phyloP scores from a whole-genome alignment of 208 protist genomes.

The Trypanosomatidae sp. region DNA sequence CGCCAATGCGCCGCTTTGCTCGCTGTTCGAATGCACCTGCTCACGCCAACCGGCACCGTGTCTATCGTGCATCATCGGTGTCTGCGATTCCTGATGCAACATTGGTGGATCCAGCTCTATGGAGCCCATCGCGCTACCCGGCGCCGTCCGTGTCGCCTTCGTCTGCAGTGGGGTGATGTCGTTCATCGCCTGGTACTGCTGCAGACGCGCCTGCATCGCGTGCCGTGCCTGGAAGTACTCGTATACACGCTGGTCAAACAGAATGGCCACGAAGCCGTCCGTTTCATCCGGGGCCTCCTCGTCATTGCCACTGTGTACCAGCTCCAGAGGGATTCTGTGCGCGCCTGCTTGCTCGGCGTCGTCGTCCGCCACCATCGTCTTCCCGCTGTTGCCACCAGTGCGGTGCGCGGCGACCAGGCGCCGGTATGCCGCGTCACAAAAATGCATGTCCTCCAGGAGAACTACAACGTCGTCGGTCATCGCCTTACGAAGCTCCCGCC shows the following conservation, averaged over 20 bases:
- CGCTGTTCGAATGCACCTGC: not conserved
- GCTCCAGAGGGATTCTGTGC: conserved; percentile 15
- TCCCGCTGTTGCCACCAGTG: not conserved
- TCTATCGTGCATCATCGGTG: not conserved
- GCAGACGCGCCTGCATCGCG: conserved; percentile 26
- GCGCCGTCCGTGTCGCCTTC: not conserved
- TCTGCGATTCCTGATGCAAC: not conserved
- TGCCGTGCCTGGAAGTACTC: conserved; percentile 58
- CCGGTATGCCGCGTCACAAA: conserved; percentile 71
- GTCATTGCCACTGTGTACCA: conserved; percentile 26
- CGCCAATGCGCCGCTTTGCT: not conserved
- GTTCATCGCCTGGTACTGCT: conserved; percentile 5
- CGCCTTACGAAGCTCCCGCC: conserved; percentile 30
- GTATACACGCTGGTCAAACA: conserved; percentile 81
- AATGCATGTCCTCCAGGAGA: conserved; percentile 88
- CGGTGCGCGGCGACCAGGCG: conserved; percentile 43
- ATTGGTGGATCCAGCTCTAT: not conserved
- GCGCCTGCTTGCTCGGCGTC: not conserved
- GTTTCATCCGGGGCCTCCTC: conserved; percentile 77
- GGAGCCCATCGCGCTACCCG: not conserved
- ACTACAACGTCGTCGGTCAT: conserved; percentile 55
- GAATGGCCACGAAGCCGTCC: conserved; percentile 73
- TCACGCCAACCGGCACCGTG: too few species aligned
- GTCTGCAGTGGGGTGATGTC: not conserved
- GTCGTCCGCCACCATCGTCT: not conserved